phyloP scores from a whole-genome alignment of 1,284 basidiomycete genomes.

The Fomes fomentarius region DNA sequence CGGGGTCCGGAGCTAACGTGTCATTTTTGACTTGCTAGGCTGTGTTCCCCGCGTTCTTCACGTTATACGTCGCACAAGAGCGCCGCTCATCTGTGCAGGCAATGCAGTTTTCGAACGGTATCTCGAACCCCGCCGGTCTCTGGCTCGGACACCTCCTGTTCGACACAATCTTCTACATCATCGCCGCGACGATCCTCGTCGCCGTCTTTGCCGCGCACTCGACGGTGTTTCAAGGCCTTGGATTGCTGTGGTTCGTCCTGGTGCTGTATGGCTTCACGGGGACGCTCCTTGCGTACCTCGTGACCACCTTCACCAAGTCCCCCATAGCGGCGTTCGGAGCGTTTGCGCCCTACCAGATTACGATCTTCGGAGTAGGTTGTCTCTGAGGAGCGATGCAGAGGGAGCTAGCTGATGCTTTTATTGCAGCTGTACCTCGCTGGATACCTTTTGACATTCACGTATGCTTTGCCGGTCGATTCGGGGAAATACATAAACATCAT shows the following conservation, averaged over 20 bases:
- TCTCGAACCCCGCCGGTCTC: conserved; percentile 70
- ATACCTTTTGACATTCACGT: conserved; percentile 75
- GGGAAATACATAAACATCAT: conserved; percentile 59
- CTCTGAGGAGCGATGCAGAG: too few relatives aligned
- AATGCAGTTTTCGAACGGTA: conserved; percentile 80
- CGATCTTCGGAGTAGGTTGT: conserved; percentile 71
- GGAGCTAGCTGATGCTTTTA: too few relatives aligned
- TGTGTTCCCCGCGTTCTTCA: conserved; percentile 80
- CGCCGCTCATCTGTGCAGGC: conserved; percentile 71
- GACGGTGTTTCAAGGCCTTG: conserved; percentile 73
- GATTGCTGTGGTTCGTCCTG: conserved; percentile 73
- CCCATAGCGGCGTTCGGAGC: conserved; percentile 77
- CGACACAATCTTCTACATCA: conserved; percentile 63
- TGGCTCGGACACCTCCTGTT: conserved; percentile 83
- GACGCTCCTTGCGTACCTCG: conserved; percentile 69
- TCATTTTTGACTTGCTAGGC: conserved; percentile 42
- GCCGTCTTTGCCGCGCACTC: conserved; percentile 61
- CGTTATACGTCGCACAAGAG: conserved; percentile 74
- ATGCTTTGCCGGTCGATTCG: conserved; percentile 62
- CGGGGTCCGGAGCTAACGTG: not conserved
- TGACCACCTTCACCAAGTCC: conserved; percentile 63
- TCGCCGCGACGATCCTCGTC: conserved; percentile 62
- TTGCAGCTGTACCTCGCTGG: conserved; percentile 61
- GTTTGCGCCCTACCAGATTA: conserved; percentile 72
- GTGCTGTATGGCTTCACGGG: conserved; percentile 72